Base-by-base conservation (phyloP, 345 rosid genomes). In the Hibiscus trionum region DNA sequence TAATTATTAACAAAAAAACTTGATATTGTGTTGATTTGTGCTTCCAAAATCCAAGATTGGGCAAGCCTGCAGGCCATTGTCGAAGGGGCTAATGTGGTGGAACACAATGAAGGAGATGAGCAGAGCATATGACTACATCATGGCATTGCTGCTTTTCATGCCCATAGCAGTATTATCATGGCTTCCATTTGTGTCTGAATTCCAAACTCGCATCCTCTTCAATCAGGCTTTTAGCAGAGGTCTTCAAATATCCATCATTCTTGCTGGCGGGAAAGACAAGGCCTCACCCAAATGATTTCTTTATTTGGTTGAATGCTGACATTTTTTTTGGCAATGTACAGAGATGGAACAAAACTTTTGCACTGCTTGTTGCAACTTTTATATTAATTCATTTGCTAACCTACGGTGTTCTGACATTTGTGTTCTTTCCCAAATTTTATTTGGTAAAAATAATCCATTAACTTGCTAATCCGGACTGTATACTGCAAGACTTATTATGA, bases 141-240 rank as follows among this genome's bases (percentile, higher is more conserved):
- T 93, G 96, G 99, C 93, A 29, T 44, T 91, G 26, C 0, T 91
- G 31, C 77, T 93, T 56, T 93, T 96, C 84, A 74, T 77, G 50
- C 96, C 97, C 2, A 83, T 79, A 1, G 96, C 97, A 2, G 79
- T 90, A 19, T 77, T 96, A 69, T 89, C 99, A 3, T 96, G 88
- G 86, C 83, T 96, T 80, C 96, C 99, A 0, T 93, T 93, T 31
- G 94, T 93, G 8, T 86, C 88, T 2, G 98, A 91, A 78, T 76
- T 96, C 81, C 99, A 96, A 77, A 84, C 93, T 12, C 95, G 99
- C 27, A 76, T 93, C 74, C 91, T 96, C 49, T 96, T 96, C 87
- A 93, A 96, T 76, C 99, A 91, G 80, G 99, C 99, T 42, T 82
- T 96, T 61, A 89, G 99, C 58, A 89, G 93, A 84, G 98, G 99